Evolutionary conservation across 2,329 filamentous ascomycete species (phyloP), one percentile per base, ranked within the genome.

Genomic region (Diplodia sapinea): DNA sequence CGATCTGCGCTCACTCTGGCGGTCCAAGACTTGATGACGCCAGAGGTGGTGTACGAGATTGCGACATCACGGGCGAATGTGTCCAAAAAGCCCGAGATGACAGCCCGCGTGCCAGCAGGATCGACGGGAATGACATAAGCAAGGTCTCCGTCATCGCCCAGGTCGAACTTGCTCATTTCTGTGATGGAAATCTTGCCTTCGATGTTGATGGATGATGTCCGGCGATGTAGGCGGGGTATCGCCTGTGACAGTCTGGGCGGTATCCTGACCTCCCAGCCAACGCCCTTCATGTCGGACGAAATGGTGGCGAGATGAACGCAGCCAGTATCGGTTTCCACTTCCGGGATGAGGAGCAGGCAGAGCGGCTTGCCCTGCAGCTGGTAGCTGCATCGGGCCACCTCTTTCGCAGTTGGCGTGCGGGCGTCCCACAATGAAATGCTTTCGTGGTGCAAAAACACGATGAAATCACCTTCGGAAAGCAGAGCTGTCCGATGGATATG

Each of bases 51-150:
- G 75, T 95, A 96, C 0, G 93, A 95, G 31, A 96, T 88, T 13
- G 92, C 93, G 61, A 96, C 88, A 74, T 97, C 93, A 49, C 90
- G 88, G 12, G 93, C 91, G 76, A 97, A 96, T 0, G 92, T 87
- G 77, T 97, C 93, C 38, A 96, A 84, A 70, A 93, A 96, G 0
- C 90, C 91, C 4, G 92, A 91, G 12, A 88, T 86, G 3, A 89
- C 84, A 1, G 89, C 87, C 49, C 86, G 83, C 12, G 90, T 88
- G 1, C 93, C 94, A 1, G 93, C 93, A 62, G 93, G 93, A 73
- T 97, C 94, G 56, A 96, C 92, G 0, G 93, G 92, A 11, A 96
- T 82, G 20, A 96, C 82, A 70, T 86, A 86, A 4, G 81, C 80
- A 26, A 87, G 77, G 67, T 85, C 83, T 66, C 85, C 82, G 7